Conservation (phyloP, 305 asterid genomes). For the Solanum hybrid region DNA sequence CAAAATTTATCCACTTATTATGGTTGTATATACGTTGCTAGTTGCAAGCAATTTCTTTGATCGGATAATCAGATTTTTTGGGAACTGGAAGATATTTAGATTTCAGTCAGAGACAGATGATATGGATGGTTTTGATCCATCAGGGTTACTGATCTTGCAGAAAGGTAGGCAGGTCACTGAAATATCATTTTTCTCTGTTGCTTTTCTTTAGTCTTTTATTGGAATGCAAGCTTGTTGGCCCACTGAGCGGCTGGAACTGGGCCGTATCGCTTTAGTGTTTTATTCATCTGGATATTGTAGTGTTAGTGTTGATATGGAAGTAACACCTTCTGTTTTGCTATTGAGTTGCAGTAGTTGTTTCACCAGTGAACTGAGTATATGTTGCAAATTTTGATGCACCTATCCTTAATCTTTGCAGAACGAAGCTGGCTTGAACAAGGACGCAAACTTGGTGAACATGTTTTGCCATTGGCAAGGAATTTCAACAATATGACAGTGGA, state of each 20-base stretch:
- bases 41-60: constrained; percentile 95
- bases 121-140: constrained; percentile 87
- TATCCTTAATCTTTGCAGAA: constrained; percentile 38
- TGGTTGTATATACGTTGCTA: constrained; percentile 84
- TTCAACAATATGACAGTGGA: constrained; percentile 62
- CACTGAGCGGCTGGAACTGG: not conserved
- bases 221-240: not conserved
- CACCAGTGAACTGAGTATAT: not conserved
- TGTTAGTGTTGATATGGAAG: not conserved
- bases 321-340: not conserved
- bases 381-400: not conserved
- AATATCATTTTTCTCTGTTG: not conserved
- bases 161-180: constrained; percentile 44
- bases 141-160: constrained; percentile 86
- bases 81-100: constrained; percentile 84
- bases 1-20: constrained; percentile 89
- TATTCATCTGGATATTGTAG: not conserved
- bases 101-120: constrained; percentile 70
- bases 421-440: constrained; percentile 92
- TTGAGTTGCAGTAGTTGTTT: not conserved
- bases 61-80: constrained; percentile 72
- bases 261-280: not conserved
- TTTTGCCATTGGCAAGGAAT: constrained; percentile 91
- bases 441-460: constrained; percentile 84
- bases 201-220: not conserved